These are phyloP conservation scores for Verticillium isaacii DNA, from an alignment of 2,329 filamentous ascomycete genomes.

Conservation along the genomic window DNA sequence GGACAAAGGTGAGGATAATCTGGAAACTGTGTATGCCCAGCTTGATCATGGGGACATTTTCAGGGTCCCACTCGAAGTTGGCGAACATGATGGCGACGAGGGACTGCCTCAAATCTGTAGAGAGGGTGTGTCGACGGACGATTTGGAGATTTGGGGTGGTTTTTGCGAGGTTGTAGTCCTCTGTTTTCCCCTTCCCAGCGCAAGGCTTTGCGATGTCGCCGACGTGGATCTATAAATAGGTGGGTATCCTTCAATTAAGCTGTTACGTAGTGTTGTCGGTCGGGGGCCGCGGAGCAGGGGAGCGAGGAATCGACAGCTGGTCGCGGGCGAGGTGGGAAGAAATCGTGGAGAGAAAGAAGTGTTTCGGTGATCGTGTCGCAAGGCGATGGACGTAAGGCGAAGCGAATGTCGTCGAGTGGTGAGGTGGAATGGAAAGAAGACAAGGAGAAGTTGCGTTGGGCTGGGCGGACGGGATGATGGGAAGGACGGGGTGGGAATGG, in stretches of 20 bases:
- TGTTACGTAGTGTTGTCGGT: background rate
- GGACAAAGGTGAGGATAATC: conserved; percentile 47
- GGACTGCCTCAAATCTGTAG: background rate
- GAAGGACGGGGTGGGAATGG: background rate
- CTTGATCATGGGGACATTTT: conserved; percentile 51
- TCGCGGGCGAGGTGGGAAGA: background rate
- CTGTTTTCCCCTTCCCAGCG: background rate
- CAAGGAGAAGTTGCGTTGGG: background rate
- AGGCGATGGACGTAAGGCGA: background rate
- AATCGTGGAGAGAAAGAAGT: background rate
- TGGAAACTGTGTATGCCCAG: conserved; percentile 53
- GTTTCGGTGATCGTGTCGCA: background rate
- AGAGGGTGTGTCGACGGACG: background rate
- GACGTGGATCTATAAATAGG: background rate
- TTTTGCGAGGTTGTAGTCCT: background rate
- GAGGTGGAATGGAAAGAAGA: background rate
- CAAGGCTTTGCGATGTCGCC: background rate
- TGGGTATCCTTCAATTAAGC: background rate
- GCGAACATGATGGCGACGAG: conserved; percentile 31
- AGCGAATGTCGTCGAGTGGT: background rate
- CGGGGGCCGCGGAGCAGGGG: background rate
- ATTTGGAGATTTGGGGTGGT: background rate
- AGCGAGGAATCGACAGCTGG: background rate
- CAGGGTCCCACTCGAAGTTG: conserved; percentile 47
- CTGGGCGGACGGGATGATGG: background rate